Conservation (phyloP, 768 basidiomycete species). For the Agaricus bisporus region DNA sequence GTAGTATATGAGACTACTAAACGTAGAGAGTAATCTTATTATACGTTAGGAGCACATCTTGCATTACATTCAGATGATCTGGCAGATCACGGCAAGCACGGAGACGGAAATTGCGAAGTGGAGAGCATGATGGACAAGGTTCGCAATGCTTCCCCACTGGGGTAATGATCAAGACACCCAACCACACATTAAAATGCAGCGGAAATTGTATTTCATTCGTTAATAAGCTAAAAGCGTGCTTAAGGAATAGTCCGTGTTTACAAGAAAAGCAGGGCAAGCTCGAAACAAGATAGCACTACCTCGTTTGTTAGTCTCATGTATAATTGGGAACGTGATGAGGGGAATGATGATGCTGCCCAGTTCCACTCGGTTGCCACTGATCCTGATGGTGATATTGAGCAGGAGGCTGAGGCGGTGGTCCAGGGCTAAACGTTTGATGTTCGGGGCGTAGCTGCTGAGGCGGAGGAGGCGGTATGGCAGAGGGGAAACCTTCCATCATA, state of each 20-base stretch:
- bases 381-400: conserved; percentile 24
- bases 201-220: background rate
- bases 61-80: conserved; percentile 33
- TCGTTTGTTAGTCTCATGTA: conserved; percentile 1
- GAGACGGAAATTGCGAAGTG: conserved; percentile 82
- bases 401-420: conserved; percentile 35
- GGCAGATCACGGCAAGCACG: conserved; percentile 51
- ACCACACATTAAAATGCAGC: conserved; percentile 12
- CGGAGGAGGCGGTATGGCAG: conserved; percentile 22
- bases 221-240: background rate
- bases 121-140: conserved; percentile 37
- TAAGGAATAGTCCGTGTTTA: conserved; percentile 2
- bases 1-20: conserved; percentile 61
- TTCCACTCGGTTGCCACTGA: conserved; percentile 23
- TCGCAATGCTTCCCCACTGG: background rate
- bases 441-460: conserved; percentile 1
- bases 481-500: conserved; percentile 21
- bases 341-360: background rate
- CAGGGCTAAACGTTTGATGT: background rate
- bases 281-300: background rate
- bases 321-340: background rate
- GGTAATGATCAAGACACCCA: conserved; percentile 15
- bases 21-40: conserved; percentile 57
- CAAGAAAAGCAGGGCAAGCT: background rate
- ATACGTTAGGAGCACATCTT: conserved; percentile 64